Percentiles rank a stretch among this genome's conserved stretches.
Conservation (phyloP, 495 filamentous ascomycete genomes). For the Penicillium parvum region DNA sequence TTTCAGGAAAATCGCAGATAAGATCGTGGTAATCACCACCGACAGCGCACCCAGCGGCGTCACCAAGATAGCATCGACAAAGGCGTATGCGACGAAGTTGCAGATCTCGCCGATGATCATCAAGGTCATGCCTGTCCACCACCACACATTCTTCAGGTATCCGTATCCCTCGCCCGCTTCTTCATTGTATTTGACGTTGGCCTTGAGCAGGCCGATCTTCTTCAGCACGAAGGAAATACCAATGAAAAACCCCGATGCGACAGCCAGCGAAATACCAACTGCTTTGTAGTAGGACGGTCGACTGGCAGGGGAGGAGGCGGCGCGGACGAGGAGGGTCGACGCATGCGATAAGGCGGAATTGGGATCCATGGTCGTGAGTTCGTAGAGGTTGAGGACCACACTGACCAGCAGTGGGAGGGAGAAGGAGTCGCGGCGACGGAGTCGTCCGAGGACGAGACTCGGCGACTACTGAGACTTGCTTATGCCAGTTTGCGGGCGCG, state of each 20-base stretch:
- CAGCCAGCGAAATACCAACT: slow-evolving; percentile 80
- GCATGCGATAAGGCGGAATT: slow-evolving; percentile 32
- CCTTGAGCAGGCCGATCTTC: slow-evolving; percentile 83
- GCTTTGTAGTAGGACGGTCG: slow-evolving; percentile 72
- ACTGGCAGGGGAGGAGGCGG: slow-evolving; percentile 31
- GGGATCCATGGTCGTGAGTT: slow-evolving; percentile 42
- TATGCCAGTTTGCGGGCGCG: slow-evolving; percentile 19
- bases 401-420: slow-evolving; percentile 28
- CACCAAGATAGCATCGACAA: slow-evolving; percentile 94
- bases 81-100: slow-evolving; percentile 97
- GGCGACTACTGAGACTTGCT: slow-evolving; percentile 26
- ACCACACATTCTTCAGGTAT: slow-evolving; percentile 92
- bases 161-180: slow-evolving; percentile 96
- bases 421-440: slow-evolving; percentile 10
- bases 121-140: slow-evolving; percentile 95
- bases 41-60: slow-evolving; percentile 93
- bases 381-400: slow-evolving; percentile 10
- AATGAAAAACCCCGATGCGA: slow-evolving; percentile 89
- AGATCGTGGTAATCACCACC: slow-evolving; percentile 87
- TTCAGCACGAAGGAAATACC: slow-evolving; percentile 94
- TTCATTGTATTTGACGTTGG: slow-evolving; percentile 95
- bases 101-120: slow-evolving; percentile 97
- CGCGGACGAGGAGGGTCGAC: slow-evolving; percentile 46
- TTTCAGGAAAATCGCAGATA: slow-evolving; percentile 95
- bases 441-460: slow-evolving; percentile 27